A percentile compares a stretch with the other conserved stretches of the same genome.
Evolutionary conservation across 2,329 filamentous ascomycete species (phyloP).

Genomic region (Plectosphaerella plurivora): DNA sequence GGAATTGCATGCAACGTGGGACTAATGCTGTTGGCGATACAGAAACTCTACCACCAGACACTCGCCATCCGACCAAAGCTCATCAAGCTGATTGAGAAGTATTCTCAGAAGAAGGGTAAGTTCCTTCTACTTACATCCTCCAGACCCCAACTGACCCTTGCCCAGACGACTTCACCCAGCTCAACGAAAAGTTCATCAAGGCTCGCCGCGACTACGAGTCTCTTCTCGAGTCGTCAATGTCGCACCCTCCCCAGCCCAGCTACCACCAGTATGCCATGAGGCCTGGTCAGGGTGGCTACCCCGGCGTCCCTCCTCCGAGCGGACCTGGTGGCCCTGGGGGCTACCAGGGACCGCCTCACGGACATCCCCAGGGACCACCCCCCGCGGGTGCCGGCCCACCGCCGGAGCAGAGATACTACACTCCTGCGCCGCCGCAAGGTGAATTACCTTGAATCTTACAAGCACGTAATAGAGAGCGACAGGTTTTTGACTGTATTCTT

Average conservation of each 20-base stretch:
- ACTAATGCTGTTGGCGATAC: constrained; percentile 22
- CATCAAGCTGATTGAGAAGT: constrained; percentile 97
- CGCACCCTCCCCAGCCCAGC: constrained; percentile 76
- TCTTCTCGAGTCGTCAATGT: constrained; percentile 94
- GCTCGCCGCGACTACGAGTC: constrained; percentile 94
- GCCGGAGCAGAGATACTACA: constrained; percentile 57
- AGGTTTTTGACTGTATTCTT: constrained; percentile 20
- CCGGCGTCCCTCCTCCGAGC: constrained; percentile 2
- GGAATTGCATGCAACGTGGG: neutral
- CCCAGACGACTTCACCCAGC: constrained; percentile 91
- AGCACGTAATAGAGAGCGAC: neutral
- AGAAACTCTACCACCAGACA: constrained; percentile 86
- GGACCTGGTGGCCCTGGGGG: constrained; percentile 22
- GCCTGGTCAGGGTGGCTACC: constrained; percentile 42
- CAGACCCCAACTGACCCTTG: neutral
- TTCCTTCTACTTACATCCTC: neutral
- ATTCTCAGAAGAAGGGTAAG: constrained; percentile 95
- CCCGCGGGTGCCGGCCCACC: constrained; percentile 3
- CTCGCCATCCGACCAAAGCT: constrained; percentile 92
- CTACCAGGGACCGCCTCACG: constrained; percentile 34
- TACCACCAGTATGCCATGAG: constrained; percentile 66
- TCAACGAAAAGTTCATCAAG: constrained; percentile 99
- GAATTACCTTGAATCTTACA: constrained; percentile 16
- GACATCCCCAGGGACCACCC: constrained; percentile 4
- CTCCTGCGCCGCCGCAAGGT: constrained; percentile 53